Conservation (phyloP, 2,329 filamentous ascomycete genomes). For the Curvularia spicifera region DNA sequence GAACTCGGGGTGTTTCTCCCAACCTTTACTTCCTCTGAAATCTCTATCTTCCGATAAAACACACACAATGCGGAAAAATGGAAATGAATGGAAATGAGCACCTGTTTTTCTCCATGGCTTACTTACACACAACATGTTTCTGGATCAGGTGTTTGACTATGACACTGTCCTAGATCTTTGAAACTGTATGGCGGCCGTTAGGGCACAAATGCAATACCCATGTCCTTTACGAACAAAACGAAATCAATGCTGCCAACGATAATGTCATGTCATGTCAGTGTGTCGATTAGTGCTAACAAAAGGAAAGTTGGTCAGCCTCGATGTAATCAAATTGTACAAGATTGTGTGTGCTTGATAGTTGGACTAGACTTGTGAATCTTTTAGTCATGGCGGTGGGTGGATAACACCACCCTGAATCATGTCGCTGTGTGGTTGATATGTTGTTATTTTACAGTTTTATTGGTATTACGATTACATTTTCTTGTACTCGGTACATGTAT, state of each 20-base stretch:
- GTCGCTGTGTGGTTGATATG: too few relatives aligned
- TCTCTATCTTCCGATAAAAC: constrained; percentile 26
- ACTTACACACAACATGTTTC: constrained; percentile 30
- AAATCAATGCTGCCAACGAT: neutral
- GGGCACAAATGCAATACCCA: constrained; percentile 45
- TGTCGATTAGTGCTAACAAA: too few relatives aligned
- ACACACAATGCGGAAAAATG: constrained; percentile 30
- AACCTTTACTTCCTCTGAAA: constrained; percentile 31
- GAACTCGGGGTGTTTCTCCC: constrained; percentile 33
- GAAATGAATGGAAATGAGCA: constrained; percentile 40
- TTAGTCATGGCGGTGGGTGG: neutral
- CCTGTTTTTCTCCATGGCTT: constrained; percentile 11
- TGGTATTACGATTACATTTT: neutral
- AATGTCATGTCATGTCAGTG: neutral
- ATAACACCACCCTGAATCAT: too few relatives aligned
- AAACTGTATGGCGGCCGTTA: constrained; percentile 41
- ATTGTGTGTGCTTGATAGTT: neutral
- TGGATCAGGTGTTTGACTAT: constrained; percentile 26
- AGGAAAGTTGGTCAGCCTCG: neutral
- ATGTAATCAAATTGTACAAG: neutral
- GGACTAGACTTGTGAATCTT: neutral
- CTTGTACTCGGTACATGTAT: neutral
- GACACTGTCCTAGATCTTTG: constrained; percentile 28
- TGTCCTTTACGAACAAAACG: constrained; percentile 37
- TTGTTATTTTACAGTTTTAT: neutral